Percentiles rank a stretch among this genome's conserved stretches.
These are phyloP conservation scores for Buddleja alternifolia DNA, from an alignment of 257 asterid species.

Conservation along the genomic window DNA sequence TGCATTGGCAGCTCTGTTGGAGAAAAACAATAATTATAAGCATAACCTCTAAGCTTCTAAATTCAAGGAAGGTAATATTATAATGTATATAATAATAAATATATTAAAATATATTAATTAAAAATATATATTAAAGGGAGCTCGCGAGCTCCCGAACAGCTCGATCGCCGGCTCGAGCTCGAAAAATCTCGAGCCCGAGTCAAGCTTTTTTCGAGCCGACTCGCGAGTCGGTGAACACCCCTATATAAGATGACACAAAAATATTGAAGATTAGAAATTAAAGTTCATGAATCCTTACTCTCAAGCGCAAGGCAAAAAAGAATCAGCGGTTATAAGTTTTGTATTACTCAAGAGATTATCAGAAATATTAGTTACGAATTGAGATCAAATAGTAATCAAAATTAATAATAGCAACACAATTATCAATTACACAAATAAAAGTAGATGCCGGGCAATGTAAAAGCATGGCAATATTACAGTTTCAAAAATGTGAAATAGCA, in stretches of 20 bases:
- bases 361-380: background rate
- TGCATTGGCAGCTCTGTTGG: constrained; percentile 3
- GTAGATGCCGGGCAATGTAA: background rate
- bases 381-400: constrained; percentile 18
- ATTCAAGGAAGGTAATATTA: too few species aligned
- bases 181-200: too few species aligned
- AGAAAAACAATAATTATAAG: background rate
- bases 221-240: too few species aligned
- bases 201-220: too few species aligned
- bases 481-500: constrained; percentile 17
- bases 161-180: too few species aligned
- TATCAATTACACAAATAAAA: constrained; percentile 1
- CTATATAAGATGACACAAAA: background rate
- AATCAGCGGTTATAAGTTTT: background rate
- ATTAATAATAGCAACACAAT: constrained; percentile 2
- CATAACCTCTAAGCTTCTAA: constrained; percentile 5
- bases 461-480: background rate
- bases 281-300: background rate
- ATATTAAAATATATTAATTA: too few species aligned
- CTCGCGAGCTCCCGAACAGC: too few species aligned
- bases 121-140: too few species aligned
- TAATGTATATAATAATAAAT: too few species aligned
- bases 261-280: constrained; percentile 11
- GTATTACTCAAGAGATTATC: background rate
- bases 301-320: constrained; percentile 13